Base-by-base conservation (phyloP, 352 stramenopile species). In the Phytophthora sojae region DNA sequence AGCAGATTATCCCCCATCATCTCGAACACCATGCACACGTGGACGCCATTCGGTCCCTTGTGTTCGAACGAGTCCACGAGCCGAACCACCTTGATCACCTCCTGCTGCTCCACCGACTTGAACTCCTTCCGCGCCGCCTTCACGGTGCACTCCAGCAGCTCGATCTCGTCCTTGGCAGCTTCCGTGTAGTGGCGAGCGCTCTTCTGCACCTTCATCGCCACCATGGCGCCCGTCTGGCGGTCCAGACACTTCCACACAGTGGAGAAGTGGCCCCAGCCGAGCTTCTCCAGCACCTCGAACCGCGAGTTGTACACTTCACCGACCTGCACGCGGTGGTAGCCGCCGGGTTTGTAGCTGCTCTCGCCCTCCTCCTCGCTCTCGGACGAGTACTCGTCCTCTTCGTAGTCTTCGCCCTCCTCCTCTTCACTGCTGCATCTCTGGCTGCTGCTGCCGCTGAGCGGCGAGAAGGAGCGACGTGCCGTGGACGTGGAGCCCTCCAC, bases 261-360 rank as follows among this genome's bases (percentile, higher is more conserved):
- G 44, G 97, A 99, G 79, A 99, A 99, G 76, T 99, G 98, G 26
- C 98, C 98, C 98, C 98, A 99, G 21, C 98, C 98, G 37, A 99
- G 90, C 80, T 99, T 99, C 75, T 99, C 95, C 42, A 99, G 85
- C 62, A 99, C 95, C 29, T 98, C 85, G 71, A 99, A 99, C 67
- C 97, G 83, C 7, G 75, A 74, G 56, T 97, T 97, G 85, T 94
- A 99, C 60, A 98, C 82, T 44, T 99, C 95, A 4, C 94, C 96
- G 12, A 94, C 78, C 61, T 88, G 56, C 15, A 99, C 98, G 45
- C 85, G 95, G 79, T 99, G 97, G 83, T 99, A 99, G 19, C 98
- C 98, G 57, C 98, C 98, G 0, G 91, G 73, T 64, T 98, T 98
- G 81, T 99, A 99, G 53, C 96, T 97, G 53, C 92, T 95, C 50